Base-by-base conservation (phyloP, 768 basidiomycete genomes). In the Suillus spraguei region DNA sequence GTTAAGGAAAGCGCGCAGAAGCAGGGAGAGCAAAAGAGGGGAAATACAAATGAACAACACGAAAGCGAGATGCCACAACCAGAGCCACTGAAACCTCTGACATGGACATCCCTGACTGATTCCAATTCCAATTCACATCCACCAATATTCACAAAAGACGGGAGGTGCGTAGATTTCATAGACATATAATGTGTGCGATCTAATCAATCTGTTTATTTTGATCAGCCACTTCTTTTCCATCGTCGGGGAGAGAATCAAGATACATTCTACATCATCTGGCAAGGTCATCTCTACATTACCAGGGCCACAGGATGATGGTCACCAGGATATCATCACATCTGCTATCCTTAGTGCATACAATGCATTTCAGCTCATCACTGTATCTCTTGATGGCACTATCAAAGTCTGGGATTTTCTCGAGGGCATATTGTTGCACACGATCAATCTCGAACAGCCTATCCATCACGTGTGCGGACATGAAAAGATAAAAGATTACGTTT, bases 321-420 rank as follows among this genome's bases (percentile, higher is more conserved):
- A 72, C 64, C 76, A 82, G 5, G 82, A 84, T 68, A 70, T 80
- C 28, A 85, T 99, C 67, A 94, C 95, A 13, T 85, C 88, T 46
- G 85, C 89, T 46, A 78, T 88, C 46, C 77, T 99, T 61, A 91
- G 87, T 72, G 95, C 97, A 16, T 83, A 88, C 65, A 99, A 97
- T 76, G 82, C 87, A 32, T 92, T 94, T 66, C 97, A 99, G 74
- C 77, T 99, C 66, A 86, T 98, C 66, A 94, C 94, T 13, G 89
- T 87, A 55, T 92, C 93, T 9, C 70, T 88, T 64, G 91, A 95
- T 68, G 97, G 95, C n/a, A 83, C 82, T 41, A 76, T 99, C 65
- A 86, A 92, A 72, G 78, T 97, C 32, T 99, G 97, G 97, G 95
- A 99, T 77, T 96, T 91, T 74, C 78, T 96, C 42, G 95, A 97